A percentile compares a stretch with the other conserved stretches of the same genome.
Conservation (phyloP, 306 rosid genomes). For the Vachellia collinsii region DNA sequence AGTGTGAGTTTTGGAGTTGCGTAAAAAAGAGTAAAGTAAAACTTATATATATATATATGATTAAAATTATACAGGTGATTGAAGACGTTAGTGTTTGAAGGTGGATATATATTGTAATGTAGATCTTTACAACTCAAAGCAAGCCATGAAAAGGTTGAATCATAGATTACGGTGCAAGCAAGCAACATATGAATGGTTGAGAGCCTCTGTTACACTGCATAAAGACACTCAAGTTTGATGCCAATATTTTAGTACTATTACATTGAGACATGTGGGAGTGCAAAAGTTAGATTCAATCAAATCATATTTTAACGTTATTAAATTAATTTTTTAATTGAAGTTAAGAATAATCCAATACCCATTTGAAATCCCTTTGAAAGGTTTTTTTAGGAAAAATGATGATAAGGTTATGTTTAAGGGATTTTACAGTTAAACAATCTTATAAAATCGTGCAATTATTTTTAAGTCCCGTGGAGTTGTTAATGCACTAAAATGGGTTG, state of each 20-base stretch:
- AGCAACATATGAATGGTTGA: not conserved
- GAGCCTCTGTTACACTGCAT: not conserved
- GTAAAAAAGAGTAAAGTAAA: not conserved
- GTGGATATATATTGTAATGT: not conserved
- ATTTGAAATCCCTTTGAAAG: no score
- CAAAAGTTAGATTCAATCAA: not conserved
- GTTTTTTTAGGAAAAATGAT: no score
- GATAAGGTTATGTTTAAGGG: no score
- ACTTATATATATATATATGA: not conserved
- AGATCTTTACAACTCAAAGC: not conserved
- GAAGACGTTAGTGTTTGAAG: not conserved
- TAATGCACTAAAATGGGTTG: no score
- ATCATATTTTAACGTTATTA: not conserved
- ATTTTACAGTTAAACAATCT: no score
- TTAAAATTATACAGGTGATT: not conserved
- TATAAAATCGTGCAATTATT: no score
- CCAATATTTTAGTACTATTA: not conserved
- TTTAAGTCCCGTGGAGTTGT: no score
- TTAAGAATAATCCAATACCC: no score
- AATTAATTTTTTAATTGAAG: not conserved
- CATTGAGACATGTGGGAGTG: not conserved
- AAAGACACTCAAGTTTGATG: not conserved
- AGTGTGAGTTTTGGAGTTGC: not conserved
- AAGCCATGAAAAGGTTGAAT: not conserved
- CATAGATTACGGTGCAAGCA: constrained; percentile 6